phyloP scores from a whole-genome alignment of 306 rosid species.

The Prunus mongolica region DNA sequence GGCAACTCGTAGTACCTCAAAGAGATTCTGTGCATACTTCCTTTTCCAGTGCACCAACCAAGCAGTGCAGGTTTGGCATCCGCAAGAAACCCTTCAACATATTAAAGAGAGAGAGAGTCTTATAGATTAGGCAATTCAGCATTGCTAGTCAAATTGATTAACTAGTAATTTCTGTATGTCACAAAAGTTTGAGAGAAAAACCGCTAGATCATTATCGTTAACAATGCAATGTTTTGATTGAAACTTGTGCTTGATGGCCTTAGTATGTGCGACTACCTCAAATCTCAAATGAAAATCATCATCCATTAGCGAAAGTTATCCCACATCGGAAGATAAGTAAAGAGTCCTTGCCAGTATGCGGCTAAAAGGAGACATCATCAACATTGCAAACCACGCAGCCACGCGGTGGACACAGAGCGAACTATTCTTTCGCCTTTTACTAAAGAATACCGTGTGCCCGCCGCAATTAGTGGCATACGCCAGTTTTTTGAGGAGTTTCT shows the following conservation, averaged over 20 bases:
- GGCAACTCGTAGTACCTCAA: not conserved
- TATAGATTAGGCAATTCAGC: no score
- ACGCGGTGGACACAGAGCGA: slow-evolving; percentile 38
- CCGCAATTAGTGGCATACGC: slow-evolving; percentile 34
- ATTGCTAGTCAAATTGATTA: no score
- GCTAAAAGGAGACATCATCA: no score
- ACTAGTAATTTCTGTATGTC: no score
- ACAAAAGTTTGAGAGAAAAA: no score
- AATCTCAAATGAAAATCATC: no score
- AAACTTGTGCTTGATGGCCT: no score
- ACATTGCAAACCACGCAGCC: not conserved
- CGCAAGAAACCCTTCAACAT: not conserved
- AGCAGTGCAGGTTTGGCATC: not conserved
- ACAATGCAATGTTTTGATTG: no score
- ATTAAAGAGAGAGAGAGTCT: not conserved
- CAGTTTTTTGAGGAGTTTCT: slow-evolving; percentile 14
- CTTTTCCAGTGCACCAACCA: not conserved
- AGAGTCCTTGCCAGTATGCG: no score
- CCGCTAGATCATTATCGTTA: no score
- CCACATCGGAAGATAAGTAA: not conserved
- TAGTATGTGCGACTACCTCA: no score
- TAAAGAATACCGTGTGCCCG: slow-evolving; percentile 57
- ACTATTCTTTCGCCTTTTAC: slow-evolving; percentile 74
- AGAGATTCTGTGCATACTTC: not conserved
- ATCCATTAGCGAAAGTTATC: not conserved